These are phyloP conservation scores for Sporisorium iseilematis-ciliati DNA, from an alignment of 1,284 basidiomycete genomes.

Conservation along the genomic window DNA sequence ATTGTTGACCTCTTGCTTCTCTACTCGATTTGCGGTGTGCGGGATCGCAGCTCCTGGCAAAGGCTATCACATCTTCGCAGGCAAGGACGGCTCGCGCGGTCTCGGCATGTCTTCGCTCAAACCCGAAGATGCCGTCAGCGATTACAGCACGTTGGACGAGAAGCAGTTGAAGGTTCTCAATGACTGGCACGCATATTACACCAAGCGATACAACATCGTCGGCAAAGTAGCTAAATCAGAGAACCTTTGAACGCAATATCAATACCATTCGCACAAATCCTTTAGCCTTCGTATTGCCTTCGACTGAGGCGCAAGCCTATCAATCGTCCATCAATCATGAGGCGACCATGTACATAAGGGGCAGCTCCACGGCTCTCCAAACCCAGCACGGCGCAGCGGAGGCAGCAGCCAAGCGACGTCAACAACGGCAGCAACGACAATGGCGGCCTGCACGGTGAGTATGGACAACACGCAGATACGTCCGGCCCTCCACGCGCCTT, in stretches of 20 bases:
- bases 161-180: constrained; percentile 85
- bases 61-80: constrained; percentile 75
- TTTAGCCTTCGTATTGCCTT: neutral
- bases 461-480: too few species aligned
- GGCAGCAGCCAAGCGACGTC: too few species aligned
- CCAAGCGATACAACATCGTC: constrained; percentile 69
- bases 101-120: constrained; percentile 82
- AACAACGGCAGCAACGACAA: too few species aligned
- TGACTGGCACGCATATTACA: constrained; percentile 76
- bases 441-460: too few species aligned
- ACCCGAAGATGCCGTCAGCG: constrained; percentile 85
- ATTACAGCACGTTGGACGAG: constrained; percentile 83
- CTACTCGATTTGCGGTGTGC: neutral
- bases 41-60: constrained; percentile 49
- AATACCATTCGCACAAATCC: neutral
- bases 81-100: constrained; percentile 79
- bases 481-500: too few species aligned
- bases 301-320: constrained; percentile 53
- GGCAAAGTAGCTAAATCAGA: constrained; percentile 56
- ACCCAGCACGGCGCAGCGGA: too few species aligned
- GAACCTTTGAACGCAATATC: too few species aligned
- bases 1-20: neutral
- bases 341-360: too few species aligned
- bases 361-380: too few species aligned
- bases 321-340: too few species aligned